Percentiles rank a stretch among this genome's conserved stretches.
These are phyloP conservation scores for Pyrus communis DNA, from an alignment of 306 rosid genomes.

Conservation along the genomic window DNA sequence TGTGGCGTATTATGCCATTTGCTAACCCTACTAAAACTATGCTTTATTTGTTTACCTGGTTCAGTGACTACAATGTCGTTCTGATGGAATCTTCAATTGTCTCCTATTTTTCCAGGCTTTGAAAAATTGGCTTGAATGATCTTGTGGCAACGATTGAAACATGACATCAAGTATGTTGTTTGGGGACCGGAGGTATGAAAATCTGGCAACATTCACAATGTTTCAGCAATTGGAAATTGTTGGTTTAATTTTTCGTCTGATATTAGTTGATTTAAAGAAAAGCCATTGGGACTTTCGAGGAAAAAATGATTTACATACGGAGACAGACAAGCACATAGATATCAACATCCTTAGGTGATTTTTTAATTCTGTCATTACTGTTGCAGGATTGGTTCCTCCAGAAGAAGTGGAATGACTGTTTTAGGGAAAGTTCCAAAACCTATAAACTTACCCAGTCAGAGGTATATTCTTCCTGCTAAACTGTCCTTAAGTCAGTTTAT, in stretches of 20 bases:
- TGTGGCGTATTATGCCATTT: neutral
- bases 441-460: constrained; percentile 88
- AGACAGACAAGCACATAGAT: neutral
- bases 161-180: constrained; percentile 73
- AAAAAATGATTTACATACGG: neutral
- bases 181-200: constrained; percentile 81
- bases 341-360: neutral
- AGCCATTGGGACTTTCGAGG: neutral
- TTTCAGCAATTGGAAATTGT: neutral
- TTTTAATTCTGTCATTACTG: constrained; percentile 4
- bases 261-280: neutral
- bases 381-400: constrained; percentile 74
- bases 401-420: constrained; percentile 87
- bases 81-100: neutral
- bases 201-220: neutral
- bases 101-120: constrained; percentile 32
- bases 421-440: constrained; percentile 98
- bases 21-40: neutral
- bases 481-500: constrained; percentile 3
- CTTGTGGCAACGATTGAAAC: constrained; percentile 38
- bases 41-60: neutral
- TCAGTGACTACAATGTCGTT: neutral
- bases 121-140: constrained; percentile 64
- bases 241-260: neutral
- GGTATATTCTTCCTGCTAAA: constrained; percentile 41